A percentile compares a stretch with the other conserved stretches of the same genome.
phyloP scores from a whole-genome alignment of 139 green algal genomes.

The Tetradesmus lagerheimii region DNA sequence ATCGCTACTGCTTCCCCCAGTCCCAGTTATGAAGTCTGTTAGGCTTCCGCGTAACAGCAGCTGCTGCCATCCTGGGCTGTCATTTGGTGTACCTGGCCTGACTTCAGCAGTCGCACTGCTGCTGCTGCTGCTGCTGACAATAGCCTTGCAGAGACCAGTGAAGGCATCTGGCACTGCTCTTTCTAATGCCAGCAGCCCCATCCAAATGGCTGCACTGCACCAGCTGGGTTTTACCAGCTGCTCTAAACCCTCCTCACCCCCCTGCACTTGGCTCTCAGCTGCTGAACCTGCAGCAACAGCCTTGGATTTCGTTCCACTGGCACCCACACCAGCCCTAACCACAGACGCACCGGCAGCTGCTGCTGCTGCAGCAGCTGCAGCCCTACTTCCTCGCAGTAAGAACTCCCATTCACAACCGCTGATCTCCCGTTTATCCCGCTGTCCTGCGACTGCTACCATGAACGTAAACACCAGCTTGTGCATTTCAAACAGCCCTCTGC shows the following conservation, averaged over 20 bases:
- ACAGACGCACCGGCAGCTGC: not conserved
- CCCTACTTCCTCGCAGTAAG: slow-evolving; percentile 69
- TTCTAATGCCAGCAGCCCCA: not conserved
- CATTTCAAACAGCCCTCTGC: slow-evolving; percentile 83
- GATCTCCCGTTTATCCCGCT: slow-evolving; percentile 58
- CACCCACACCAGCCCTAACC: not conserved
- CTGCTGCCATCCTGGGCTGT: not conserved
- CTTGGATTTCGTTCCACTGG: not conserved
- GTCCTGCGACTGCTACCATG: slow-evolving; percentile 67
- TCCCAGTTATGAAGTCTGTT: not conserved
- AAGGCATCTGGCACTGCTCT: not conserved
- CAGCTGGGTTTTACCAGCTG: not conserved
- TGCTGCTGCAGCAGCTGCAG: not conserved
- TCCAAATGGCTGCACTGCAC: not conserved
- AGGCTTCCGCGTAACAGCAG: not conserved
- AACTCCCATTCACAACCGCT: slow-evolving; percentile 73
- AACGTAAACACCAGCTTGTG: slow-evolving; percentile 88
- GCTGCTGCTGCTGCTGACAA: not conserved
- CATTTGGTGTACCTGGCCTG: not conserved
- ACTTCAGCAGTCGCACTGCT: not conserved
- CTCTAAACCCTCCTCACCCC: not conserved
- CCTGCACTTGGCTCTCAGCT: not conserved
- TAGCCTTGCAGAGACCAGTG: not conserved
- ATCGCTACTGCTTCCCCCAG: not conserved
- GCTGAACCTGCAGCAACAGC: not conserved